A percentile compares a stretch with the other conserved stretches of the same genome.
Evolutionary conservation across 805 yeast species (phyloP).

Genomic region (Suhomyces prunicola): DNA sequence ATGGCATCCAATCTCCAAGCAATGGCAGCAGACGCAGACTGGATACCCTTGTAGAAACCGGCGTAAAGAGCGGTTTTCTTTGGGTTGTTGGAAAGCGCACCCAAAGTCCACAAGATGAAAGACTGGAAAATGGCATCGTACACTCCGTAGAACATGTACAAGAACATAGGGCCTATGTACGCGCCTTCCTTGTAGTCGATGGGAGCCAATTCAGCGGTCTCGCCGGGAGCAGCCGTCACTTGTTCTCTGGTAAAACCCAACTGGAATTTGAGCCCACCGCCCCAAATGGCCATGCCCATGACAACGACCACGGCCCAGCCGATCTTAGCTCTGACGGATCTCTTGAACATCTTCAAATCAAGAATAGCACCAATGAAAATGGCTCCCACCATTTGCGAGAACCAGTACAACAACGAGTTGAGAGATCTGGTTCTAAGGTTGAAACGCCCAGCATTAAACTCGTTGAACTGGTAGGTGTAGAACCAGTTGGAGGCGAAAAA

Average conservation of each 20-base stretch:
- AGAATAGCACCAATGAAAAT: conserved; percentile 45
- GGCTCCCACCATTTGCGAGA: conserved; percentile 59
- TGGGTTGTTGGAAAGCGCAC: conserved; percentile 56
- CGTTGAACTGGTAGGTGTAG: conserved; percentile 63
- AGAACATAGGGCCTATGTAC: conserved; percentile 58
- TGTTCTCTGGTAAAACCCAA: conserved; percentile 37
- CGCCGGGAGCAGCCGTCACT: conserved; percentile 11
- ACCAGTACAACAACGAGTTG: conserved; percentile 60
- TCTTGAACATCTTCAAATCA: conserved; percentile 40
- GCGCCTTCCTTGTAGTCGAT: conserved; percentile 46
- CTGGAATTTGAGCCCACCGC: conserved; percentile 55
- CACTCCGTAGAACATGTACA: conserved; percentile 60
- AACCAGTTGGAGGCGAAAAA: conserved; percentile 65
- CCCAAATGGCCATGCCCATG: conserved; percentile 51
- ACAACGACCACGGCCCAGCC: conserved; percentile 43
- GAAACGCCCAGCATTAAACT: conserved; percentile 53
- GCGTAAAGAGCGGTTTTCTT: conserved; percentile 55
- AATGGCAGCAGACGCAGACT: conserved; percentile 62
- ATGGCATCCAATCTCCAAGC: conserved; percentile 56
- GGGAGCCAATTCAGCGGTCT: conserved; percentile 14
- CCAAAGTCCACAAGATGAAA: conserved; percentile 56
- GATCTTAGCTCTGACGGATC: conserved; percentile 46
- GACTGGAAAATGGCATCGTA: conserved; percentile 62
- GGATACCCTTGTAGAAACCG: conserved; percentile 62
- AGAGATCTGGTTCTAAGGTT: conserved; percentile 59